Base-by-base conservation (phyloP, 2,329 filamentous ascomycete genomes). In the Drechslerella dactyloides region DNA sequence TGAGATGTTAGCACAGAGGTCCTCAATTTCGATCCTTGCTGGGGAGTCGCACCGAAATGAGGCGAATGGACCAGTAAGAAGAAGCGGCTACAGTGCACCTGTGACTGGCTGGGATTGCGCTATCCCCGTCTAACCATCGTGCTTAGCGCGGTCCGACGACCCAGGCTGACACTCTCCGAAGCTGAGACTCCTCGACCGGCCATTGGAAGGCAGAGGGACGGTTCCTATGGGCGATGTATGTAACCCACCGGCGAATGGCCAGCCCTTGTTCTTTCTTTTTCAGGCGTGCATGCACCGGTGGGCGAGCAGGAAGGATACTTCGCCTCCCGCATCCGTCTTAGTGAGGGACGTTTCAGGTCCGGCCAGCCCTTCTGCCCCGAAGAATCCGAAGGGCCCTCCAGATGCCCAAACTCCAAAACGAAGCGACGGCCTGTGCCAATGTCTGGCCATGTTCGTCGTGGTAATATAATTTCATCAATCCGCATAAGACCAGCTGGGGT, bases 101-200 rank as follows among this genome's bases (percentile, higher is more conserved):
- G 23, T 65, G 68, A 72, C 60, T 72, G 68, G 68, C 68, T 72
- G 66, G 60, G 68, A 72, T 72, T 72, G 68, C 68, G 68, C 68
- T 72, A 72, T 72, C 55, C 68, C 60, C 60, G 59, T 63, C 65
- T 27, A 46, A 55, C 44, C 44, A 19, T 19, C 7, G 44, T 48
- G 44, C 44, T 48, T 48, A 48, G 44, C 44, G 44, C 44, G 44
- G 44, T 48, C 44, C 44, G 44, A 21, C 44, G 44, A 48, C 30
- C 64, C 54, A 55, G 48, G 24, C 37, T 50, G 44, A 48, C 44
- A 48, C 44, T 11, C 40, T 5, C 3, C 3, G 44, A 23, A 48
- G 44, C 44, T 48, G 44, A 48, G 44, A 48, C 44, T 48, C 17
- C 44, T 48, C 44, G 17, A 21, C 17, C n/a, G 44, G 17, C 44